Conservation (phyloP, 768 basidiomycete species). For the Scleroderma bovista region DNA sequence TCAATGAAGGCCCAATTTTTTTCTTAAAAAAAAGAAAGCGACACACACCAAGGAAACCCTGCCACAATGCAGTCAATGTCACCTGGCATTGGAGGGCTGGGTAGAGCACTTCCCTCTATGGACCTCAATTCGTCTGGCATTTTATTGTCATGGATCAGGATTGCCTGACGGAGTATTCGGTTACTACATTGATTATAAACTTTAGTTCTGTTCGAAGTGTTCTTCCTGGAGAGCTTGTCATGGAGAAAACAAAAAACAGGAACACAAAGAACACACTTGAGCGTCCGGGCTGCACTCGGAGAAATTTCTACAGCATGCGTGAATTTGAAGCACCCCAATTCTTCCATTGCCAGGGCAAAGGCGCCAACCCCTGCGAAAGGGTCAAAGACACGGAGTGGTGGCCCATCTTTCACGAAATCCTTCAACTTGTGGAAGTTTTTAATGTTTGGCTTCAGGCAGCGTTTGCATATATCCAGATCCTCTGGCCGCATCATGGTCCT, state of each 20-base stretch:
- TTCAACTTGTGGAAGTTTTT: conserved; percentile 28
- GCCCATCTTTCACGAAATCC: conserved; percentile 24
- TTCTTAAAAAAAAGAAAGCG: too few species aligned
- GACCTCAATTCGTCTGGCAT: conserved; percentile 34
- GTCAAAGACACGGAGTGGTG: conserved; percentile 32
- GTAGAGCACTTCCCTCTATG: conserved; percentile 35
- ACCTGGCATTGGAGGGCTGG: conserved; percentile 42
- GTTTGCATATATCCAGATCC: conserved; percentile 41
- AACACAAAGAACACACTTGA: conserved; percentile 40
- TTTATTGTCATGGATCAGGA: conserved; percentile 46
- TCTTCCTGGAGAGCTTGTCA: conserved; percentile 28
- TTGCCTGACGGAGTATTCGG: conserved; percentile 48
- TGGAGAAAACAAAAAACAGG: background rate
- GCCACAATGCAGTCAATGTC: conserved; percentile 58
- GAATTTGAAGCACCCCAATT: conserved; percentile 49
- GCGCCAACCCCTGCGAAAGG: conserved; percentile 50
- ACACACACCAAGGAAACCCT: conserved; percentile 77
- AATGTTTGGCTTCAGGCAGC: conserved; percentile 33
- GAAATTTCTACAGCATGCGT: conserved; percentile 67
- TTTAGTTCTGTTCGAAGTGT: conserved; percentile 45
- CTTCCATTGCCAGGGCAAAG: conserved; percentile 54
- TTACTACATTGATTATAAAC: conserved; percentile 76
- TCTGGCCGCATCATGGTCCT: conserved; percentile 25
- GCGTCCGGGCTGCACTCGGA: conserved; percentile 68
- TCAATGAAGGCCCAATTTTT: too few species aligned